phyloP scores from a whole-genome alignment of 208 protist species.

The Acanthamoeba rhysodes region DNA sequence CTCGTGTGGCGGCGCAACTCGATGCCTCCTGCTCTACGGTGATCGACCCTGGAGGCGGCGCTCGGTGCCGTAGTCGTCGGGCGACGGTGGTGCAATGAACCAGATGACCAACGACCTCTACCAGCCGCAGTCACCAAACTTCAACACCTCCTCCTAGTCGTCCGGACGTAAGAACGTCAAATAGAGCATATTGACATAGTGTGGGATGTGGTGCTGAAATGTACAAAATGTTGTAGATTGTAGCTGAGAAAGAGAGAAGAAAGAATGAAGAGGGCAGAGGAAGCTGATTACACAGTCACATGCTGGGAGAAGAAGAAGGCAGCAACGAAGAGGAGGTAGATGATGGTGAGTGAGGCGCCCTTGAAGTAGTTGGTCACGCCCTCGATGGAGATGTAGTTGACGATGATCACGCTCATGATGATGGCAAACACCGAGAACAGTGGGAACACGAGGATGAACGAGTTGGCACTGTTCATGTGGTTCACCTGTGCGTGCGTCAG shows the following conservation, averaged over 20 bases:
- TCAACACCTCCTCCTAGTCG: no score
- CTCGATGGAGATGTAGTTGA: conserved; percentile 86
- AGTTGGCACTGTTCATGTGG: conserved; percentile 56
- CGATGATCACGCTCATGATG: conserved; percentile 85
- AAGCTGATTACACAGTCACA: background rate
- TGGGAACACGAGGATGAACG: conserved; percentile 87
- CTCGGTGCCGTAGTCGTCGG: no score
- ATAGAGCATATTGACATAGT: no score
- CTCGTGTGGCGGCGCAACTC: no score
- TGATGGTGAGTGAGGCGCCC: conserved; percentile 80
- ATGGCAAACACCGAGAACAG: conserved; percentile 86
- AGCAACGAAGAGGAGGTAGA: conserved; percentile 84
- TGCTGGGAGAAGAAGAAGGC: conserved; percentile 79
- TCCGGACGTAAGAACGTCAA: no score
- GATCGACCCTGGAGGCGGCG: no score
- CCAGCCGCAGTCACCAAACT: no score
- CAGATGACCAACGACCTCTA: no score
- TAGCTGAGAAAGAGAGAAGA: background rate
- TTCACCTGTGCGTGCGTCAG: background rate
- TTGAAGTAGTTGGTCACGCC: conserved; percentile 88
- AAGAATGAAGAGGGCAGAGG: background rate
- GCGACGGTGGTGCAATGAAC: no score
- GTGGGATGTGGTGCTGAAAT: no score
- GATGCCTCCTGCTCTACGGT: no score
- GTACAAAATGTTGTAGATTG: no score